phyloP scores from a whole-genome alignment of 2,329 filamentous ascomycete genomes.

The Calonectria leucothoes region DNA sequence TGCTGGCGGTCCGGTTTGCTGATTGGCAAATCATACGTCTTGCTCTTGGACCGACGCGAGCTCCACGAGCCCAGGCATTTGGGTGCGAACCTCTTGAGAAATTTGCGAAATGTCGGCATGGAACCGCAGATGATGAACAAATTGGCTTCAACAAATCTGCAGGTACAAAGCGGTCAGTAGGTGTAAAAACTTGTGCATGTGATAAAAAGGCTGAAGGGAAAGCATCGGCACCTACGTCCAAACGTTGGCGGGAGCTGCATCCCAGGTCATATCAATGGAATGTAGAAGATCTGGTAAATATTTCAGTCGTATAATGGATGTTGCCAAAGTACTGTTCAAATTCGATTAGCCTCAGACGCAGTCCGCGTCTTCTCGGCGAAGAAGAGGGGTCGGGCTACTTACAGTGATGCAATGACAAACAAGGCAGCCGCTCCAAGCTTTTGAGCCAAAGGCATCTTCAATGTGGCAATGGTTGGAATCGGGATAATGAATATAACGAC shows the following conservation, averaged over 20 bases:
- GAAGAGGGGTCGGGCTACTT: constrained; percentile 37
- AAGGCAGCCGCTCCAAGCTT: constrained; percentile 56
- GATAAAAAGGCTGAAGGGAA: neutral
- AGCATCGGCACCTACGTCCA: constrained; percentile 41
- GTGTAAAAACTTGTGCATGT: constrained; percentile 14
- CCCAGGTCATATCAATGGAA: constrained; percentile 44
- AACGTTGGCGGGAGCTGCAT: constrained; percentile 41
- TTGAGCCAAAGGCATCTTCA: constrained; percentile 57
- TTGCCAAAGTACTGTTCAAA: constrained; percentile 44
- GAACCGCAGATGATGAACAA: constrained; percentile 54
- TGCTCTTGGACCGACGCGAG: neutral
- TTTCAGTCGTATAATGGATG: constrained; percentile 44
- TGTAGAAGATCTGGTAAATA: constrained; percentile 39
- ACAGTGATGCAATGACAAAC: constrained; percentile 55
- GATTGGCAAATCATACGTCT: neutral
- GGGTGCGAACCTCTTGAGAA: constrained; percentile 48
- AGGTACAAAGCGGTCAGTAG: neutral
- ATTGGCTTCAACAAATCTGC: constrained; percentile 52
- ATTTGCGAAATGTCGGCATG: constrained; percentile 51
- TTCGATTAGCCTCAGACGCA: neutral
- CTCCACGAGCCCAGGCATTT: constrained; percentile 34
- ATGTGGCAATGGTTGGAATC: constrained; percentile 55
- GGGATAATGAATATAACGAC: constrained; percentile 58
- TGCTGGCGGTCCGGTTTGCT: neutral
- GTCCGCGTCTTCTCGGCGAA: neutral